These are phyloP conservation scores for Hyphopichia pseudoburtonii DNA, from an alignment of 1,139 yeast species.

Conservation along the genomic window DNA sequence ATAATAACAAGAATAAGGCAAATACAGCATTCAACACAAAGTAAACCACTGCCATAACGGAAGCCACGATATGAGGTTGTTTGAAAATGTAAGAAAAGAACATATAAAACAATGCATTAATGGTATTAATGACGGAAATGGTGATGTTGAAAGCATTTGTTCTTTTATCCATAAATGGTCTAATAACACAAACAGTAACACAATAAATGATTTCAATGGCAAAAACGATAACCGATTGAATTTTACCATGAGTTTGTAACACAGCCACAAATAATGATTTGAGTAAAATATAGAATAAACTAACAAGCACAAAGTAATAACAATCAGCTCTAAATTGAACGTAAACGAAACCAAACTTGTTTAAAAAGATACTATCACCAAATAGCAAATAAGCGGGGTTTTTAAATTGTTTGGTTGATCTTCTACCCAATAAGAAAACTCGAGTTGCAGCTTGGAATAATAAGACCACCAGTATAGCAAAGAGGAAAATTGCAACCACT, in stretches of 20 bases:
- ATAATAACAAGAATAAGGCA: constrained; percentile 76
- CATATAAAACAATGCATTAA: constrained; percentile 82
- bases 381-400: constrained; percentile 91
- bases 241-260: constrained; percentile 75
- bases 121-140: constrained; percentile 72
- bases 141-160: constrained; percentile 90
- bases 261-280: constrained; percentile 87
- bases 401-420: constrained; percentile 69
- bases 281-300: constrained; percentile 63
- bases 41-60: constrained; percentile 91
- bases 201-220: constrained; percentile 72
- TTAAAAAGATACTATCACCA: constrained; percentile 79
- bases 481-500: constrained; percentile 72
- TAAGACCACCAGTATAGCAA: constrained; percentile 56
- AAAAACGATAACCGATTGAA: constrained; percentile 76
- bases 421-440: constrained; percentile 69
- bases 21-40: constrained; percentile 87
- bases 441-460: constrained; percentile 72
- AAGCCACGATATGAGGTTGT: constrained; percentile 83
- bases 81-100: constrained; percentile 84
- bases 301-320: constrained; percentile 75
- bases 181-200: constrained; percentile 59
- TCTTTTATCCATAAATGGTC: constrained; percentile 94
- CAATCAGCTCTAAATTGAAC: constrained; percentile 88
- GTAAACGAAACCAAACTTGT: constrained; percentile 89